Evolutionary conservation across 805 yeast species (phyloP).

Genomic region (Yarrowia bubula): DNA sequence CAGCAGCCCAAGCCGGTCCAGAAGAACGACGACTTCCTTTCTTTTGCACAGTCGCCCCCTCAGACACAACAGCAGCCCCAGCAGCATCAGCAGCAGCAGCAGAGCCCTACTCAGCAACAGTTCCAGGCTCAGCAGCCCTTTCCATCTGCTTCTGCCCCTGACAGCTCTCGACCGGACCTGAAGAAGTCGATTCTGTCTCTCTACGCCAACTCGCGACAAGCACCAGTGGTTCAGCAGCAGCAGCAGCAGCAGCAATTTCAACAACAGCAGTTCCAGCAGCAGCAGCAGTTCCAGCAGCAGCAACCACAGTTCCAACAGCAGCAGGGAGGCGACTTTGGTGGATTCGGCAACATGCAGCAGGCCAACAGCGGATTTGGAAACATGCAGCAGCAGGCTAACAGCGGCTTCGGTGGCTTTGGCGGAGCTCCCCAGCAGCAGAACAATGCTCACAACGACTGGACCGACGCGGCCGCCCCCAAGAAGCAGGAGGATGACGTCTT

Average conservation of each 20-base stretch:
- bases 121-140: constrained; percentile 30
- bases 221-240: constrained; percentile 18
- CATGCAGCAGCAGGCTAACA: not conserved
- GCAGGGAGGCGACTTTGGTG: constrained; percentile 20
- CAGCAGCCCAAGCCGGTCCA: constrained; percentile 28
- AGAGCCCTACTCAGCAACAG: constrained; percentile 29
- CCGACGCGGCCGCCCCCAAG: constrained; percentile 27
- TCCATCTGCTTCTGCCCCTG: constrained; percentile 31
- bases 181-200: constrained; percentile 88
- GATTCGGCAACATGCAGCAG: constrained; percentile 11
- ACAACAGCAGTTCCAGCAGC: constrained; percentile 4
- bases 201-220: constrained; percentile 51
- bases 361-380: not conserved
- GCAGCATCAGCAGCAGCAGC: constrained; percentile 30
- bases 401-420: constrained; percentile 11
- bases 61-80: constrained; percentile 29
- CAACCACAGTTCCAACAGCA: constrained; percentile 1
- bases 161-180: constrained; percentile 67
- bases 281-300: constrained; percentile 23
- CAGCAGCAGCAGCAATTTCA: constrained; percentile 18
- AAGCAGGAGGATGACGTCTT: constrained; percentile 39
- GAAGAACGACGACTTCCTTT: constrained; percentile 22
- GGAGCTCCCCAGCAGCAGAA: constrained; percentile 11
- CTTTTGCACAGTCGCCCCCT: constrained; percentile 26
- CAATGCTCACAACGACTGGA: constrained; percentile 15